Evolutionary conservation across 2,329 filamentous ascomycete species (phyloP).

Genomic region (Colletotrichum nymphaeae): DNA sequence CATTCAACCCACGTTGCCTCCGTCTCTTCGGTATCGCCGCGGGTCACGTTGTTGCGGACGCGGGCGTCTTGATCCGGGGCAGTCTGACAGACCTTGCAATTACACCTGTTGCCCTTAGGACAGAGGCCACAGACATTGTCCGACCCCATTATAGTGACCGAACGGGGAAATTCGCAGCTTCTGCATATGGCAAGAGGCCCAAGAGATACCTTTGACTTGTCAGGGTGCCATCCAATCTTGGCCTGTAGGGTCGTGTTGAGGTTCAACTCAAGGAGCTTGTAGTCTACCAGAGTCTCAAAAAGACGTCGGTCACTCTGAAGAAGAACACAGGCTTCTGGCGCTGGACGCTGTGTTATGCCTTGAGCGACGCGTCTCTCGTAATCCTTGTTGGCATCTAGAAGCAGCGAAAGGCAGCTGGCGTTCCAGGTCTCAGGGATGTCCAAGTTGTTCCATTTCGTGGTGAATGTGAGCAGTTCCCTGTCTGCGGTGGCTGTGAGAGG

Average conservation of each 20-base stretch:
- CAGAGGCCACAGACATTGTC: constrained; percentile 56
- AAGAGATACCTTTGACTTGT: constrained; percentile 55
- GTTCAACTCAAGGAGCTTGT: constrained; percentile 59
- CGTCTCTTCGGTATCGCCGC: constrained; percentile 45
- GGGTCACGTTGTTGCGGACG: constrained; percentile 44
- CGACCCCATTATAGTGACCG: constrained; percentile 59
- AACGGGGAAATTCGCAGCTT: constrained; percentile 56
- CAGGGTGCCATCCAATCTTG: constrained; percentile 56
- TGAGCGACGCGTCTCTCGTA: constrained; percentile 43
- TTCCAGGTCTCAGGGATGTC: constrained; percentile 63
- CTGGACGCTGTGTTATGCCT: constrained; percentile 36
- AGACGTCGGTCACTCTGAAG: constrained; percentile 50
- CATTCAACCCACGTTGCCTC: constrained; percentile 61
- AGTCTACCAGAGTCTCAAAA: constrained; percentile 57
- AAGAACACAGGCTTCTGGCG: constrained; percentile 43
- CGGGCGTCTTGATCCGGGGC: constrained; percentile 39
- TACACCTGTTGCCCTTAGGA: constrained; percentile 36
- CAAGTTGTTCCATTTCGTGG: constrained; percentile 58
- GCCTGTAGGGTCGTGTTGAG: constrained; percentile 56
- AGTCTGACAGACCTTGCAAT: constrained; percentile 37
- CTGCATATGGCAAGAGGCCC: constrained; percentile 55
- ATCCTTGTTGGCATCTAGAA: constrained; percentile 58
- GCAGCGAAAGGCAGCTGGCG: constrained; percentile 54
- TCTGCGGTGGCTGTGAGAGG: constrained; percentile 54
- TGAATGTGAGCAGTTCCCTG: constrained; percentile 53